A percentile compares a stretch with the other conserved stretches of the same genome.
Evolutionary conservation across 306 rosid species (phyloP).

Genomic region (Crataegus laevigata): DNA sequence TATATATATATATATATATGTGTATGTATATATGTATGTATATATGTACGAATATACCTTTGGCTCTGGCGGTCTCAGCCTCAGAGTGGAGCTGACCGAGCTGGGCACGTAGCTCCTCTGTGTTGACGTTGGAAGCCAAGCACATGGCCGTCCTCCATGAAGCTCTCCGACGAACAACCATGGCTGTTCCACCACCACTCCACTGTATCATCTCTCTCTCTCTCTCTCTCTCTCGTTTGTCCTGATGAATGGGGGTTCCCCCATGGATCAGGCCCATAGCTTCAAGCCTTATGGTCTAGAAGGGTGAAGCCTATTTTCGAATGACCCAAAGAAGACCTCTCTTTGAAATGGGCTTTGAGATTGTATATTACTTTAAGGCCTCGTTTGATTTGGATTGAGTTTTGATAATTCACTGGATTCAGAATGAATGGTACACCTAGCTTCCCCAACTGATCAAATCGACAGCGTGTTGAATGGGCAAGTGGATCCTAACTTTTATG

Average conservation of each 20-base stretch:
- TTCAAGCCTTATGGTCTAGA: no score
- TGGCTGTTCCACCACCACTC: slow-evolving; percentile 24
- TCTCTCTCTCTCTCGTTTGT: not conserved
- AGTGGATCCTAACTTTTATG: no score
- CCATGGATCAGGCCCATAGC: not conserved
- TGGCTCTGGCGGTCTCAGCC: slow-evolving; percentile 56
- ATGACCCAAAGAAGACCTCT: not conserved
- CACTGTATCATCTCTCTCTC: slow-evolving; percentile 18
- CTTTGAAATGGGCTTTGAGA: not conserved
- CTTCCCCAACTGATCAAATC: no score
- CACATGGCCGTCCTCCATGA: slow-evolving; percentile 21
- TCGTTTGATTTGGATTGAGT: no score
- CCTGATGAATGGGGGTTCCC: not conserved
- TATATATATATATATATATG: no score
- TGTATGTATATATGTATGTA: no score
- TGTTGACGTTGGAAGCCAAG: slow-evolving; percentile 35
- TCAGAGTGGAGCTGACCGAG: slow-evolving; percentile 71
- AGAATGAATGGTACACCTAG: no score
- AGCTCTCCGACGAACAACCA: slow-evolving; percentile 39
- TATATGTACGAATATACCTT: slow-evolving; percentile 49
- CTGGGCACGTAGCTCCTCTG: slow-evolving; percentile 61
- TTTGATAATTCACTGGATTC: no score
- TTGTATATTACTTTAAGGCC: no score
- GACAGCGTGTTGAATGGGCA: no score
- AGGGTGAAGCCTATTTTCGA: not conserved